These are phyloP conservation scores for Acacia confusa DNA, from an alignment of 306 rosid species.

Conservation along the genomic window DNA sequence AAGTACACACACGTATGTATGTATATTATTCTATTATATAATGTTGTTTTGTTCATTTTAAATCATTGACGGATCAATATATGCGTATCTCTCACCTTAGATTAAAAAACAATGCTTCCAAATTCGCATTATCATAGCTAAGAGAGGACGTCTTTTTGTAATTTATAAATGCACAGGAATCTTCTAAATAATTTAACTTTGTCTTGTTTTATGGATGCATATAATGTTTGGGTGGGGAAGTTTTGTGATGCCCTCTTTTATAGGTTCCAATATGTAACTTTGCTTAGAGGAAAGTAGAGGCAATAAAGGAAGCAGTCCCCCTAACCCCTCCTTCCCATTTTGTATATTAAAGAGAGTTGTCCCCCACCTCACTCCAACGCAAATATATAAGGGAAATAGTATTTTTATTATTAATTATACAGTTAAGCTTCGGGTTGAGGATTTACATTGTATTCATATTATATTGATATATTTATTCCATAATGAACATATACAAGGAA, in stretches of 20 bases:
- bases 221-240: neutral
- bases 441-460: neutral
- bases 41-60: neutral
- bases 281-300: neutral
- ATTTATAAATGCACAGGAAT: too few relatives aligned
- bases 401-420: too few relatives aligned
- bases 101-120: neutral
- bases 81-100: neutral
- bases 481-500: too few relatives aligned
- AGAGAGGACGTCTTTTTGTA: neutral
- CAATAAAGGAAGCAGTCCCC: neutral
- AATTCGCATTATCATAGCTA: neutral
- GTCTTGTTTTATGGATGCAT: neutral
- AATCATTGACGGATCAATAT: neutral
- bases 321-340: neutral
- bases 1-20: too few relatives aligned
- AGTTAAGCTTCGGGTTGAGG: neutral
- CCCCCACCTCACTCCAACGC: neutral
- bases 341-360: neutral
- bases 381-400: too few relatives aligned
- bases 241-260: neutral
- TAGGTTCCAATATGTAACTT: neutral
- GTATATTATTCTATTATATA: neutral
- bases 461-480: too few relatives aligned
- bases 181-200: neutral